Base-by-base conservation (phyloP, 306 rosid species). In the Clitoria ternatea region DNA sequence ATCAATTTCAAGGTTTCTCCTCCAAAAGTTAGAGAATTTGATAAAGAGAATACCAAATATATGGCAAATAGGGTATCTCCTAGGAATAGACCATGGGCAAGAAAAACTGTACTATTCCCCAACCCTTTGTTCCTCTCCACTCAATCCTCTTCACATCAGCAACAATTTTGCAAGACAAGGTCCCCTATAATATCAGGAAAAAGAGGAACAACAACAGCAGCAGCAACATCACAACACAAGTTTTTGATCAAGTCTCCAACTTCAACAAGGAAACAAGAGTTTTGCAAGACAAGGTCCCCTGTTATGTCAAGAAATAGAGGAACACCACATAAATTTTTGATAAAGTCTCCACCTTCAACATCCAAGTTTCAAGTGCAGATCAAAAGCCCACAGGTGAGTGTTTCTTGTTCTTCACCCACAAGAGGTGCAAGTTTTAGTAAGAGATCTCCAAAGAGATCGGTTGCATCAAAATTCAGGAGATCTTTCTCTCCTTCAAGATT, bases 401-500 rank as follows among this genome's bases (percentile, higher is more conserved):
- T 49, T 52, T 85, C 33, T 85, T 72, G 92, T 49, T 52, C 83
- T 37, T 85, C 90, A 11, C 92, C 94, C 11, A 69, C 75, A 36
- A 73, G 90, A 62, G 72, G 71, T 20, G 22, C 44, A 33, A 61
- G 54, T 67, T 66, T 79, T 55, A 62, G 77, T 35, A 87, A 73
- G 69, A 78, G 49, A 66, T 90, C 96, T 39, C 91, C 90, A 0
- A 93, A 90, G 86, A 82, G 76, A 83, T 87, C 92, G 0, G 42
- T 85, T 24, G 88, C 85, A 0, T 79, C 96, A 3, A 93, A 85
- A 55, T 82, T 90, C 18, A 83, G 93, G 7, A 75, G 90, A 48
- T 93, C 98, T 29, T 88, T 93, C 68, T 93, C 98, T 27, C 98
- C 98, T 11, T 90, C 97, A 5, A 90, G 96, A 78, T 54, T 90